A percentile compares a stretch with the other conserved stretches of the same genome.
These are phyloP conservation scores for Lasiosphaeria miniovina DNA, from an alignment of 495 filamentous ascomycete genomes.

Conservation along the genomic window DNA sequence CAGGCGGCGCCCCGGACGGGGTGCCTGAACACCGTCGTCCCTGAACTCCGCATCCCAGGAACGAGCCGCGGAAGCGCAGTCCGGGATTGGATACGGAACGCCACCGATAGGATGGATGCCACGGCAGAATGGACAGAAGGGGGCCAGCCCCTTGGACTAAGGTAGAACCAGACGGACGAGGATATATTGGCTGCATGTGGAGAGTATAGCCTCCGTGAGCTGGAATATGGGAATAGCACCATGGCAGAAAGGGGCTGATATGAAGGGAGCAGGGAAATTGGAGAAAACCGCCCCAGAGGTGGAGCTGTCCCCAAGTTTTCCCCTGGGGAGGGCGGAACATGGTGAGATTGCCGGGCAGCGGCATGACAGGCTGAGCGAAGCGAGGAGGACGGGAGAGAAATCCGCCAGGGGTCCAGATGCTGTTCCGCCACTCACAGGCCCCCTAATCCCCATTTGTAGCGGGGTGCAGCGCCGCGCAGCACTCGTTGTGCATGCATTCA, in stretches of 20 bases:
- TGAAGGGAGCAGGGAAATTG: constrained; percentile 28
- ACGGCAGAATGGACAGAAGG: constrained; percentile 22
- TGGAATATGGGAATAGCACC: constrained; percentile 27
- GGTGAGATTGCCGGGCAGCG: constrained; percentile 3
- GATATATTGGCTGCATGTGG: constrained; percentile 31
- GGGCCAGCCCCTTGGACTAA: constrained; percentile 17
- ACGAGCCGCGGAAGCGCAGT: constrained; percentile 24
- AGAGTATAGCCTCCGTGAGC: constrained; percentile 26
- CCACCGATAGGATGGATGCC: constrained; percentile 32
- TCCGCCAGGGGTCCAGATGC: background rate
- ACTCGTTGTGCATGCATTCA: too few species aligned
- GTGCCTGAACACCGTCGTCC: constrained; percentile 11
- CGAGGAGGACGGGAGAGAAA: background rate
- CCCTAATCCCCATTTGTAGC: too few species aligned
- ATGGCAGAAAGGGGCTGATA: constrained; percentile 22
- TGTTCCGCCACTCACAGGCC: too few species aligned
- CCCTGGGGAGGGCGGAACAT: background rate
- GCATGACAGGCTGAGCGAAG: constrained; percentile 4
- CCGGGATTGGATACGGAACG: constrained; percentile 26
- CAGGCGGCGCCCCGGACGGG: background rate
- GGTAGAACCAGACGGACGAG: constrained; percentile 5
- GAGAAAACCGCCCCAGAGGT: constrained; percentile 18
- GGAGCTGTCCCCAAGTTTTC: constrained; percentile 21
- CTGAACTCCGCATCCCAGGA: constrained; percentile 25
- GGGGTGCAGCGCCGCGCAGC: too few species aligned